Base-by-base conservation (phyloP, 164 flowering plant species). In the Vitis amurensis region DNA sequence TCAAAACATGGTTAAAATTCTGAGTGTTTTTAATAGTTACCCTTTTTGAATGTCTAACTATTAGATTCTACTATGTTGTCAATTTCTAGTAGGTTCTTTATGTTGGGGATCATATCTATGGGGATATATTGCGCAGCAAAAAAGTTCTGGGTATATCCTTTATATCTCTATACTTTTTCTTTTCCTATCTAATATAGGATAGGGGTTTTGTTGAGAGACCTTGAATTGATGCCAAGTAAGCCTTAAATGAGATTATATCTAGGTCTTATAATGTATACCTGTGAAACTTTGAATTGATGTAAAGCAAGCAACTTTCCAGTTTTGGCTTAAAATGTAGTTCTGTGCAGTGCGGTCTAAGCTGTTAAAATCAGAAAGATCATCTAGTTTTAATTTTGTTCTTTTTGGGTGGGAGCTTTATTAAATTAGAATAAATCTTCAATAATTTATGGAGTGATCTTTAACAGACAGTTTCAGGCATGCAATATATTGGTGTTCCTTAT, bases 51-150 rank as follows among this genome's bases (percentile, higher is more conserved):
- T 14, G 60, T 65, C 16, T 65, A 4, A 19, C 27, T 31, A 4
- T 14, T 47, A n/a, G 14, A 52, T 63, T 71, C 51, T 72, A 17
- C 63, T 68, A 15, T 50, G 0, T 14, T 65, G 27, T 47, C 29
- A 57, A 17, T 27, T 19, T 74, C 67, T 72, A 29, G 73, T 78
- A 95, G 99, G 98, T 95, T 79, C 97, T 95, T 55, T 95, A 95
- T 82, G 98, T 95, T 80, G 99, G 99, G n/a, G 99, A 95, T 81
- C 99, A 95, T 73, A 95, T 95, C 63, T 95, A 95, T 77, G 99
- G 99, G 67, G 99, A 95, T 80, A 95, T 95, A 37, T 81, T 95
- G 66, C 98, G 99, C 76, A 95, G 98, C 89, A 95, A 95, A 84
- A 95, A 93, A 69, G 91, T 88, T 79, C 86, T 95, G 14, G 99